Base-by-base conservation (phyloP, 371 early-diverging fungal species). In the Circinella minor region DNA sequence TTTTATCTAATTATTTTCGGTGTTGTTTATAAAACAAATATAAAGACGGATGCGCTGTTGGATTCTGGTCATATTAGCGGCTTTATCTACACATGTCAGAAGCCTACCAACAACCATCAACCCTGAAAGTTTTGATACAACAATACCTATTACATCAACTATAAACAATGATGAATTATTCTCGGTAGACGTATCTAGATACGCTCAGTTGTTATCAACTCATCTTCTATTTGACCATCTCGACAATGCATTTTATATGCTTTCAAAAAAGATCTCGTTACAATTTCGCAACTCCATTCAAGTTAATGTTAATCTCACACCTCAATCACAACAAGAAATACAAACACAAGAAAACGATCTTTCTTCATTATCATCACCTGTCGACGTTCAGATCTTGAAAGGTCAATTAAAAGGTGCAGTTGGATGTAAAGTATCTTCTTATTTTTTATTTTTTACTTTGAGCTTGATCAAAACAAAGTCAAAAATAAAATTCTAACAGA, bases 321-420 rank as follows among this genome's bases (percentile, higher is more conserved):
- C 60, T 66, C 69, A 60, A 9, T 43, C 43, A 9, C 43, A 43
- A 9, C 27, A 27, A 27, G 27, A 27, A 27, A 11, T 0, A 43
- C 43, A 9, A 43, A 6, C 9, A 43, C 43, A 43, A 13, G 54
- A 55, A 55, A 39, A 20, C 34, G 65, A 65, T 27, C 34, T 17
- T 51, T 49, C 55, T 36, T 49, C 37, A 11, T 13, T 64, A 4
- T 38, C 37, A 38, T 43, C 61, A 18, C 65, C 69, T 49, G 72
- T 81, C 1, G 81, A 81, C 69, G 65, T 81, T 1, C 75, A 77
- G 5, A 55, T 81, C 37, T 65, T 81, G 8, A 76, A 77, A 55
- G 79, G 76, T 13, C 81, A 81, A 51, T 39, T 81, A 17, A 67
- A 67, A 63, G 79, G 77, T n/a, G 81, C 81, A 36, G 77, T 81